Evolutionary conservation across 2,329 filamentous ascomycete species (phyloP).

Genomic region (Aspergillus caelatus): DNA sequence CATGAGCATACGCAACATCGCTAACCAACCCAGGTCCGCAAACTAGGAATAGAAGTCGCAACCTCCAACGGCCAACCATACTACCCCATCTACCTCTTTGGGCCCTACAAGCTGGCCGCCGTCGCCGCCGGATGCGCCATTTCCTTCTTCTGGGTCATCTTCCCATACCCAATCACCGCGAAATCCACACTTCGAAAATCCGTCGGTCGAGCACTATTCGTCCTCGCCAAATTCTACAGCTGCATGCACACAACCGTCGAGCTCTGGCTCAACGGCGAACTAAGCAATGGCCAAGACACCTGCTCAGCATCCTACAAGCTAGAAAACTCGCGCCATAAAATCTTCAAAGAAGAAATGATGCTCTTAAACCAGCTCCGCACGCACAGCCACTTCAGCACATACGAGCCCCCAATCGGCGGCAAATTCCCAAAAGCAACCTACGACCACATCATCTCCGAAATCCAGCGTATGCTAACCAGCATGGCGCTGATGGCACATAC

Average conservation of each 20-base stretch:
- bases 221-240: conserved; percentile 73
- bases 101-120: conserved; percentile 69
- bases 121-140: conserved; percentile 68
- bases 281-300: conserved; percentile 35
- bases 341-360: conserved; percentile 68
- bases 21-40: conserved; percentile 46
- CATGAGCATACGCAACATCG: not conserved
- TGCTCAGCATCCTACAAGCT: conserved; percentile 41
- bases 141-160: conserved; percentile 76
- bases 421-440: conserved; percentile 68
- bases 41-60: conserved; percentile 54
- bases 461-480: conserved; percentile 59
- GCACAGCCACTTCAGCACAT: conserved; percentile 67
- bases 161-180: conserved; percentile 72
- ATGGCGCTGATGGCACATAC: conserved; percentile 67
- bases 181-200: conserved; percentile 68
- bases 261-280: conserved; percentile 60
- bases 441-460: conserved; percentile 61
- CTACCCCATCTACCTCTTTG: conserved; percentile 71
- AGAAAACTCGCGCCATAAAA: conserved; percentile 55
- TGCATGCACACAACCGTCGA: conserved; percentile 70
- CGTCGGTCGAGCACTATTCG: conserved; percentile 68
- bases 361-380: conserved; percentile 63
- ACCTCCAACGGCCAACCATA: conserved; percentile 65
- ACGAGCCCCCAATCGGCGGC: conserved; percentile 72